Percentiles rank a stretch among this genome's conserved stretches.
phyloP scores from a whole-genome alignment of 2,329 filamentous ascomycete species.

The Phaeosphaeriaceae sp. region DNA sequence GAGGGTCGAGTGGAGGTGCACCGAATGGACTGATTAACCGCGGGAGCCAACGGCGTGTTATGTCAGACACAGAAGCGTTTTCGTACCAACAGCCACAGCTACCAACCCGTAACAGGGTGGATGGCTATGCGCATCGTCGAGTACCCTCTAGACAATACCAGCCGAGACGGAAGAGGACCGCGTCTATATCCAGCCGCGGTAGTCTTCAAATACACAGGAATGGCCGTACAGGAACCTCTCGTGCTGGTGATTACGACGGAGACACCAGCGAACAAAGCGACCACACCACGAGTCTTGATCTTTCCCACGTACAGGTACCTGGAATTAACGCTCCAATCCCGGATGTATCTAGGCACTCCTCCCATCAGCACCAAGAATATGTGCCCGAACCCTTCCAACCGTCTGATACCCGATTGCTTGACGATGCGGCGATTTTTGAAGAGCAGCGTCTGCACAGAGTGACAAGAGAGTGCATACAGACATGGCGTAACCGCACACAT shows the following conservation, averaged over 20 bases:
- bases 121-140: slow-evolving; percentile 24
- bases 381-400: slow-evolving; percentile 53
- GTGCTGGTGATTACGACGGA: slow-evolving; percentile 26
- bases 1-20: slow-evolving; percentile 18
- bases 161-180: slow-evolving; percentile 28
- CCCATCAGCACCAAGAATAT: slow-evolving; percentile 25
- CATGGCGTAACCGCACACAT: slow-evolving; percentile 56
- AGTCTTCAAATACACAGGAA: slow-evolving; percentile 41
- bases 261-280: slow-evolving; percentile 42
- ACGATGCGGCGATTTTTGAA: slow-evolving; percentile 56
- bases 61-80: slow-evolving; percentile 34
- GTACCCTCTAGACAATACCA: slow-evolving; percentile 25
- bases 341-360: slow-evolving; percentile 14
- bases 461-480: slow-evolving; percentile 45
- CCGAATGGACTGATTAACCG: slow-evolving; percentile 14
- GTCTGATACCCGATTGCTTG: slow-evolving; percentile 58
- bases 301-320: slow-evolving; percentile 40
- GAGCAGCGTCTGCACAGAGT: slow-evolving; percentile 36
- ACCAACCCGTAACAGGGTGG: slow-evolving; percentile 35
- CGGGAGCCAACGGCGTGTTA: slow-evolving; percentile 22
- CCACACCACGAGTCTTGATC: slow-evolving; percentile 35
- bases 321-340: slow-evolving; percentile 47
- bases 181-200: slow-evolving; percentile 46
- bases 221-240: slow-evolving; percentile 15
- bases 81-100: slow-evolving; percentile 27